Evolutionary conservation across 1,139 yeast species (phyloP).

Genomic region (Zygosaccharomyces sapae): DNA sequence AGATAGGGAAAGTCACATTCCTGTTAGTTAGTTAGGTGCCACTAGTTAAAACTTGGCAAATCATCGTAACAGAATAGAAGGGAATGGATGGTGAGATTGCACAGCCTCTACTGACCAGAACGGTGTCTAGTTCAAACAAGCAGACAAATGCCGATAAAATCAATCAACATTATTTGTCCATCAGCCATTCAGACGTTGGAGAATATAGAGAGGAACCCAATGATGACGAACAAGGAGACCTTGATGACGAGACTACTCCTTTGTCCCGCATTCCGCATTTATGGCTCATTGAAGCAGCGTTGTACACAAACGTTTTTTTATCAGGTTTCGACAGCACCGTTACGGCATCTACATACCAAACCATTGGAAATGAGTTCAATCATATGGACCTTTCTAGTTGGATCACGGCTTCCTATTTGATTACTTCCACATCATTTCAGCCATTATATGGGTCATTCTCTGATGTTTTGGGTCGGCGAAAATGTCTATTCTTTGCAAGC

Average conservation of each 20-base stretch:
- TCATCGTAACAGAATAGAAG: neutral
- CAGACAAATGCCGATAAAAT: neutral
- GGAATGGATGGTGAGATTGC: neutral
- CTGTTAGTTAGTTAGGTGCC: neutral
- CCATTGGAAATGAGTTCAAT: conserved; percentile 53
- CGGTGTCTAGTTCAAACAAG: neutral
- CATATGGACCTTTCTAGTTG: conserved; percentile 51
- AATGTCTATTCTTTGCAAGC: conserved; percentile 45
- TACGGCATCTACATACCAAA: conserved; percentile 51
- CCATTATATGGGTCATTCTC: conserved; percentile 78
- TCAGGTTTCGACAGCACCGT: conserved; percentile 57
- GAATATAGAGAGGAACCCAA: neutral
- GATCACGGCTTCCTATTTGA: conserved; percentile 56
- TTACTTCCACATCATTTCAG: conserved; percentile 57
- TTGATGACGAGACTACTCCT: conserved; percentile 10
- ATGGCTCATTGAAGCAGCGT: conserved; percentile 19
- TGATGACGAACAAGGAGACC: conserved; percentile 1
- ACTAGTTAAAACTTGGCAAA: too few species aligned
- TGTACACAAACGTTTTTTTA: conserved; percentile 39
- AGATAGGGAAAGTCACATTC: neutral
- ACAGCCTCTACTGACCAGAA: neutral
- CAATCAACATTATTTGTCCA: neutral
- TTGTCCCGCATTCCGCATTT: conserved; percentile 13
- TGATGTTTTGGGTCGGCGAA: conserved; percentile 74
- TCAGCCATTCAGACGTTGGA: neutral